A percentile compares a stretch with the other conserved stretches of the same genome.
Evolutionary conservation across 208 protist species (phyloP).

Genomic region (Perkinsela sp.): DNA sequence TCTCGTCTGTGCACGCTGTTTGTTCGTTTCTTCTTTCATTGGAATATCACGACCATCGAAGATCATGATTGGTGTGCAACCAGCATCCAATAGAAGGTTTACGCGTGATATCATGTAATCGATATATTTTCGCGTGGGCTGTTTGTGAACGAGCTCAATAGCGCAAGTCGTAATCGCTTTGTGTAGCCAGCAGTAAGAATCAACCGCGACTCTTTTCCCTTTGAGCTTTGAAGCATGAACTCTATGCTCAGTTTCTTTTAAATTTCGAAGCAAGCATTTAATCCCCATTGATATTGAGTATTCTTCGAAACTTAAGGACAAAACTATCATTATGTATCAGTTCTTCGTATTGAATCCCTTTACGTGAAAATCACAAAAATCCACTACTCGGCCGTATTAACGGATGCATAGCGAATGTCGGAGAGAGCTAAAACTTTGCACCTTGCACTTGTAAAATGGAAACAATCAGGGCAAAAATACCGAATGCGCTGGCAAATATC

Average conservation of each 20-base stretch:
- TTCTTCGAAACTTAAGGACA: too few relatives aligned
- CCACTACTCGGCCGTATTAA: too few relatives aligned
- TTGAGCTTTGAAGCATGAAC: slow-evolving; percentile 8
- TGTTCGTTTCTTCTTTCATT: slow-evolving; percentile 35
- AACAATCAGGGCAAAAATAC: slow-evolving; percentile 90
- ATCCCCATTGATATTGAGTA: slow-evolving; percentile 8
- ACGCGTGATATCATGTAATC: slow-evolving; percentile 15
- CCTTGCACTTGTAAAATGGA: slow-evolving; percentile 75
- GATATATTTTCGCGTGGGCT: slow-evolving; percentile 10
- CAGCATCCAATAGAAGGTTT: slow-evolving; percentile 15
- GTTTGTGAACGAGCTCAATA: slow-evolving; percentile 12
- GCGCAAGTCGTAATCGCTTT: slow-evolving; percentile 20
- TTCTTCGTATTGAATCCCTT: too few relatives aligned
- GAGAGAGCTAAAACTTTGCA: slow-evolving; percentile 13
- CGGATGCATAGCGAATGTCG: too few relatives aligned
- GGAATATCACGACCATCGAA: slow-evolving; percentile 65
- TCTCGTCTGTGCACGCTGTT: slow-evolving; percentile 10
- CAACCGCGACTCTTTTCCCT: slow-evolving; percentile 31
- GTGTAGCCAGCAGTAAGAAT: slow-evolving; percentile 55
- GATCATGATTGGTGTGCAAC: slow-evolving; percentile 50
- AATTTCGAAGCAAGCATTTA: slow-evolving; percentile 4
- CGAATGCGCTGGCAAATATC: slow-evolving; percentile 85
- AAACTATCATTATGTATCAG: too few relatives aligned
- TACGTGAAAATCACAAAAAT: too few relatives aligned
- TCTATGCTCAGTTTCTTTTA: slow-evolving; percentile 1